Conservation (phyloP, 331 rosid genomes). For the Ulmus americana region DNA sequence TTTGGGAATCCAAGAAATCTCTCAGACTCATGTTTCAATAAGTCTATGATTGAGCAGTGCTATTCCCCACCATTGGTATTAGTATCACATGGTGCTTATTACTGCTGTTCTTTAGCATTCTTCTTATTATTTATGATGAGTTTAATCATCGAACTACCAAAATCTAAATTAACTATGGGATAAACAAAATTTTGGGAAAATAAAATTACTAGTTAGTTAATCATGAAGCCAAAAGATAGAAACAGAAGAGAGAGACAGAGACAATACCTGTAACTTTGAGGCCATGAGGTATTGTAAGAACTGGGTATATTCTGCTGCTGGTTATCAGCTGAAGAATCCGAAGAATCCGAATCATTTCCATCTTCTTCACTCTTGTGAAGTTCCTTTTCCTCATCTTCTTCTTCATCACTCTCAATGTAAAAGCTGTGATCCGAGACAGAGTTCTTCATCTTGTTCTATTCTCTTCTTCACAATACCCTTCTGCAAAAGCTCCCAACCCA, state of each 20-base stretch:
- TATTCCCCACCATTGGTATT: too few species aligned
- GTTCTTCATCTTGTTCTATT: constrained; percentile 53
- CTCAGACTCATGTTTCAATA: too few species aligned
- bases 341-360: constrained; percentile 76
- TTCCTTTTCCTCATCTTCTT: constrained; percentile 58
- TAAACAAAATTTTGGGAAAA: not conserved
- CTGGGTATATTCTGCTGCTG: constrained; percentile 53
- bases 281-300: constrained; percentile 76
- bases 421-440: constrained; percentile 67
- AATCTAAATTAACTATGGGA: too few species aligned
- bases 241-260: not conserved
- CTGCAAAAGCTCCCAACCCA: constrained; percentile 14
- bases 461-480: constrained; percentile 8
- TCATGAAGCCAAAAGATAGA: not conserved
- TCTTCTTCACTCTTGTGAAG: constrained; percentile 48
- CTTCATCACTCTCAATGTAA: constrained; percentile 61
- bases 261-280: constrained; percentile 91
- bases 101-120: too few species aligned
- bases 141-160: too few species aligned
- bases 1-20: too few species aligned
- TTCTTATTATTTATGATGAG: too few species aligned
- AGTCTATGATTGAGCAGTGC: too few species aligned
- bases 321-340: constrained; percentile 46
- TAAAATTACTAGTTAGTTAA: not conserved
- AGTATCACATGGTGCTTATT: too few species aligned